phyloP scores from a whole-genome alignment of 257 asterid genomes.

The Solanum sitiens region DNA sequence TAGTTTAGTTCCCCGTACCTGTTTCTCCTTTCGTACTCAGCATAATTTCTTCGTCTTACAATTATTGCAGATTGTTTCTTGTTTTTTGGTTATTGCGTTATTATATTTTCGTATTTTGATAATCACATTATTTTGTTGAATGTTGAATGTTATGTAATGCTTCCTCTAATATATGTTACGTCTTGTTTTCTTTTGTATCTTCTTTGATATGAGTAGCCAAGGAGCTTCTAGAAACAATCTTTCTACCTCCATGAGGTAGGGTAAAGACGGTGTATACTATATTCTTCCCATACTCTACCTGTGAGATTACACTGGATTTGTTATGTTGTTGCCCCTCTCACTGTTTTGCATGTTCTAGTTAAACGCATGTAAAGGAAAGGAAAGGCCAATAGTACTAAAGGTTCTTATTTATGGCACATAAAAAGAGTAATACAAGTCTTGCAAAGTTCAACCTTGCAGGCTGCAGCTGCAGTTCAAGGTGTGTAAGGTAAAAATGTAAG shows the following conservation, averaged over 20 bases:
- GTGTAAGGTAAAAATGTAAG: neutral
- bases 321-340: neutral
- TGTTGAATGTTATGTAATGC: neutral
- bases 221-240: neutral
- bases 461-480: neutral
- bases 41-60: neutral
- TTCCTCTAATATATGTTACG: neutral
- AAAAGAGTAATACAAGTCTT: neutral
- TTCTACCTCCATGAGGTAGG: neutral
- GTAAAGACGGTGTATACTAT: neutral
- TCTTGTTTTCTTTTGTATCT: neutral
- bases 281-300: fast-evolving
- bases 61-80: neutral
- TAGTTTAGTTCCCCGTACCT: neutral
- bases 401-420: neutral
- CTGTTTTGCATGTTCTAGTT: neutral
- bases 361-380: neutral
- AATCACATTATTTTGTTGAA: neutral
- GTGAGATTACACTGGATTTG: neutral
- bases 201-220: no score
- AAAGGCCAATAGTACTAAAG: neutral
- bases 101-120: neutral
- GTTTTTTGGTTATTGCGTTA: neutral
- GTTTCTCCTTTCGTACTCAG: neutral
- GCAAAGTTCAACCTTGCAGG: neutral